Base-by-base conservation (phyloP, 192 early-diverging fungal species). In the Lobosporangium transversale region DNA sequence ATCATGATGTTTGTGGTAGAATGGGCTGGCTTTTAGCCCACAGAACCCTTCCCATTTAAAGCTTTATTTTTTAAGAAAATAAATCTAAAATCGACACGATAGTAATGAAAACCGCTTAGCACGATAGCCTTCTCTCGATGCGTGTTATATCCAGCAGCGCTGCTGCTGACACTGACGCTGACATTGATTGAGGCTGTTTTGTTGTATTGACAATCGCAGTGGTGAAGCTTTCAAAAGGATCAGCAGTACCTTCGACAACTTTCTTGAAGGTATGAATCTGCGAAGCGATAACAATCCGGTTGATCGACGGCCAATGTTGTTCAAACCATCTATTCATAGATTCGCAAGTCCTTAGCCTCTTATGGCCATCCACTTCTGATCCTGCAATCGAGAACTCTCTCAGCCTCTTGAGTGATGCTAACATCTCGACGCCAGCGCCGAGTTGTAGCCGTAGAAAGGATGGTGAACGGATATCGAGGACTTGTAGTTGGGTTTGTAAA, bases 1-100 rank as follows among this genome's bases (percentile, higher is more conserved):
- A 31, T 83, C 14, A 23, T 82, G 14, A 56, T 68, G 33, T 79
- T 71, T 54, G 70, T 68, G 18, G 56, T 87, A 23, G 79, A 82
- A 62, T 88, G 84, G 86, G 85, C 86, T 30, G 85, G 85, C 2
- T 82, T 82, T 43, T 82, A 43, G 37, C 7, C 7, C 37, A 7
- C 14, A 14, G 37, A 7, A 40, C 37, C 14, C 14, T 40, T 40
- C 37, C 53, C 17, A n/a, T n/a, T n/a, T n/a, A n/a, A n/a, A n/a
- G n/a, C n/a, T n/a, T n/a, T n/a, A n/a, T n/a, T n/a, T n/a, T n/a
- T n/a, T n/a, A n/a, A n/a, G n/a, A n/a, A n/a, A n/a, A n/a, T n/a
- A n/a, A n/a, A n/a, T n/a, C n/a, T n/a, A n/a, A n/a, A n/a, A n/a
- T n/a, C n/a, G n/a, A n/a, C n/a, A n/a, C n/a, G n/a, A n/a, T n/a